These are phyloP conservation scores for Nematodospora valgi DNA, from an alignment of 805 yeast species.

Conservation along the genomic window DNA sequence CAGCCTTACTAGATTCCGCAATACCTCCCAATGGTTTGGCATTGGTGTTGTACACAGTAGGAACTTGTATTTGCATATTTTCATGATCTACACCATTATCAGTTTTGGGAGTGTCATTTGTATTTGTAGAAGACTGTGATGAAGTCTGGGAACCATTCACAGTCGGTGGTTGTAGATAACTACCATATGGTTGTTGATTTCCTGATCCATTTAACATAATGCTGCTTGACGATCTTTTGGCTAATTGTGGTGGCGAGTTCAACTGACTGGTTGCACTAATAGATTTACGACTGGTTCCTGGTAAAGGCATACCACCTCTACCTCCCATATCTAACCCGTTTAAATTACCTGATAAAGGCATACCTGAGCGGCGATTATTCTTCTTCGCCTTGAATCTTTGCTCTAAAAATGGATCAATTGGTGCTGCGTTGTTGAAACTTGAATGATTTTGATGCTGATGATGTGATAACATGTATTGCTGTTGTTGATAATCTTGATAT, in stretches of 20 bases:
- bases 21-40: conserved; percentile 31
- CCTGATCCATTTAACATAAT: conserved; percentile 9
- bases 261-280: conserved; percentile 5
- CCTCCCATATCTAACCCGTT: conserved; percentile 41
- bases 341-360: conserved; percentile 25
- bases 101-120: conserved; percentile 23
- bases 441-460: conserved; percentile 7
- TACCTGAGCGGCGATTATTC: conserved; percentile 33
- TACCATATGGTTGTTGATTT: conserved; percentile 11
- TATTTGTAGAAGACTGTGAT: conserved; percentile 19
- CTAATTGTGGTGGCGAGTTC: conserved; percentile 2
- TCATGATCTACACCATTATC: conserved; percentile 15
- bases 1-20: conserved; percentile 15
- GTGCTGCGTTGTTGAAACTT: conserved; percentile 16
- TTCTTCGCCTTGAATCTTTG: conserved; percentile 17
- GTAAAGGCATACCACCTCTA: conserved; percentile 43
- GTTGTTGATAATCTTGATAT: conserved; percentile 7
- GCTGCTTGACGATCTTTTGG: conserved; percentile 12
- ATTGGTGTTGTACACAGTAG: conserved; percentile 12
- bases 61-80: background rate
- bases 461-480: conserved; percentile 14
- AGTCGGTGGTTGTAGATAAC: conserved; percentile 18
- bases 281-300: conserved; percentile 10
- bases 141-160: conserved; percentile 16
- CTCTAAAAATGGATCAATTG: conserved; percentile 24